Conservation (phyloP, 345 rosid genomes). For the Rhodamnia rubescens region DNA sequence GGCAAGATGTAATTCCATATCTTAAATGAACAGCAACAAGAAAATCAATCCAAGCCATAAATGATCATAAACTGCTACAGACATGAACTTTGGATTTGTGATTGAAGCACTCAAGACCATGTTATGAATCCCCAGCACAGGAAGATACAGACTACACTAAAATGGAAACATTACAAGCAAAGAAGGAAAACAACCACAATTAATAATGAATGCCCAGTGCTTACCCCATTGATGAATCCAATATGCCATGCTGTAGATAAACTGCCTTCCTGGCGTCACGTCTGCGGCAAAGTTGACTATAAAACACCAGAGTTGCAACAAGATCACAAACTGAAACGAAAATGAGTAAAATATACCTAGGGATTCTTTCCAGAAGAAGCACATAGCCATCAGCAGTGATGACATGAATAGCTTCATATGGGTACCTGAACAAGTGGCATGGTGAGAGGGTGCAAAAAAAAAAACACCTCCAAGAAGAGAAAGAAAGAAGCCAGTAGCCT, state of each 20-base stretch:
- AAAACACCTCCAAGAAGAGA: background rate
- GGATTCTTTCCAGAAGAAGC: conserved; percentile 90
- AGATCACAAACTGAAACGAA: background rate
- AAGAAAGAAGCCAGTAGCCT: background rate
- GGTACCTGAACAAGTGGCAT: conserved; percentile 47
- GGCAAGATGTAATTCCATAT: background rate
- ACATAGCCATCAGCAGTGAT: conserved; percentile 90
- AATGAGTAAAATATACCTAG: conserved; percentile 38
- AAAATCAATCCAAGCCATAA: background rate
- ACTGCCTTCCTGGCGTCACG: conserved; percentile 89
- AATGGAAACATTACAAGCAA: background rate
- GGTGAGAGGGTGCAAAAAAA: background rate
- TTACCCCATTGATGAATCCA: conserved; percentile 98
- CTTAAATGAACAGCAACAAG: background rate
- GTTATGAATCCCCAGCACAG: background rate
- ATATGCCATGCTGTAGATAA: conserved; percentile 82
- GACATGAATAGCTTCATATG: conserved; percentile 89
- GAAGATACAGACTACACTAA: background rate
- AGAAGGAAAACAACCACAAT: background rate
- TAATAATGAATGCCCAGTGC: background rate
- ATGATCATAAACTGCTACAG: background rate
- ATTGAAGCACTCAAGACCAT: background rate
- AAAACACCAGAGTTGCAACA: conserved; percentile 4
- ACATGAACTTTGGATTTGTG: background rate
- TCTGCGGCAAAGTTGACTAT: conserved; percentile 24